Percentiles rank a stretch among this genome's conserved stretches.
These are phyloP conservation scores for Backusella mclennaniae DNA, from an alignment of 192 early-diverging fungal species.

Conservation along the genomic window DNA sequence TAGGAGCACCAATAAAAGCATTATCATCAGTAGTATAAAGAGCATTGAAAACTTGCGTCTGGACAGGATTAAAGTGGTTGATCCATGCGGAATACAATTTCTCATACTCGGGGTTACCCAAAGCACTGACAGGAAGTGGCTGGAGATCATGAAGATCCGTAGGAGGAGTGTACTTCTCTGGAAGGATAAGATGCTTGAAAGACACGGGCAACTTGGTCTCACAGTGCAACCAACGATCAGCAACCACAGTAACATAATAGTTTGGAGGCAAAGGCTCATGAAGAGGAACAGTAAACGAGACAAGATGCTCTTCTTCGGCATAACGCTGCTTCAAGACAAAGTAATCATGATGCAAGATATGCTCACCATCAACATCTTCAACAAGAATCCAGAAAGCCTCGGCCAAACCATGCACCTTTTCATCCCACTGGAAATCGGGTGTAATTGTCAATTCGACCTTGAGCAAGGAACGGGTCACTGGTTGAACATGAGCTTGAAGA, in stretches of 20 bases:
- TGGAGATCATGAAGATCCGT: slow-evolving; percentile 95
- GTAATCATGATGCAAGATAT: slow-evolving; percentile 86
- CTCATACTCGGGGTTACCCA: slow-evolving; percentile 78
- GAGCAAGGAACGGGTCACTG: slow-evolving; percentile 87
- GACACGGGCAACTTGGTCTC: slow-evolving; percentile 93
- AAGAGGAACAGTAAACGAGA: slow-evolving; percentile 89
- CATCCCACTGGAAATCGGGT: slow-evolving; percentile 94
- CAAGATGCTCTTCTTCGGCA: slow-evolving; percentile 76
- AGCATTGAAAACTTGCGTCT: slow-evolving; percentile 93
- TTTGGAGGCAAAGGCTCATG: slow-evolving; percentile 94
- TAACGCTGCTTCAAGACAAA: slow-evolving; percentile 89
- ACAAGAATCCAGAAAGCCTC: slow-evolving; percentile 95
- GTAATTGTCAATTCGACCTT: slow-evolving; percentile 90
- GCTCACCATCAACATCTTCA: slow-evolving; percentile 91
- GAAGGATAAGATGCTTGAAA: slow-evolving; percentile 89
- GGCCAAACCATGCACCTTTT: slow-evolving; percentile 77
- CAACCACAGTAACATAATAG: slow-evolving; percentile 91
- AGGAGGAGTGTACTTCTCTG: slow-evolving; percentile 90
- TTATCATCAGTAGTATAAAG: slow-evolving; percentile 88
- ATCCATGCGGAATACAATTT: slow-evolving; percentile 57
- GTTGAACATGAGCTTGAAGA: slow-evolving; percentile 86
- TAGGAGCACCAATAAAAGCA: slow-evolving; percentile 87
- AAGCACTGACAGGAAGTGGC: slow-evolving; percentile 77
- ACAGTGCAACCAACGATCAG: slow-evolving; percentile 93
- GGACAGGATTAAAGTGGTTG: slow-evolving; percentile 87